Base-by-base conservation (phyloP, 768 basidiomycete species). In the Pisolithus albus region DNA sequence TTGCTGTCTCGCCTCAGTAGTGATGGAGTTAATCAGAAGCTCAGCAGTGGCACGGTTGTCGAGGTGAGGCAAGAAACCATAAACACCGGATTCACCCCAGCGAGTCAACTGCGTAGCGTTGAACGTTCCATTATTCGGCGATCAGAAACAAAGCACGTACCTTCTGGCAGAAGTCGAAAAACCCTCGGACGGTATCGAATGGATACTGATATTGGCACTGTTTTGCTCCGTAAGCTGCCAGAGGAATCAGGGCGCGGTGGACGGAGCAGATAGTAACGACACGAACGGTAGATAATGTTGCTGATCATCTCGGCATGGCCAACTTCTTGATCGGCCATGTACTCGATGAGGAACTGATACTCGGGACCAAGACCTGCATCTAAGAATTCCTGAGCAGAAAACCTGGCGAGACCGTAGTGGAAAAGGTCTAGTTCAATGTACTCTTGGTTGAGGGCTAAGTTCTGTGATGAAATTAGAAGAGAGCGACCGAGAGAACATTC, bases 1-100 rank as follows among this genome's bases (percentile, higher is more conserved):
- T 68, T 85, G 79, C 65, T 86, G 83, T 8, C 83, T 69, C 18
- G 77, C 76, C 65, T 85, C 82, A 11, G 78, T 81, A 0, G 80
- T 71, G 57, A 86, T 81, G 7, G 75, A 71, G 60, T 84, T 77
- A 7, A 77, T 60, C 15, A 85, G 67, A 11, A 84, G 63, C 44
- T 72, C 64, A 1, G 81, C 82, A 0, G 74, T 58, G 2, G 77
- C 73, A 32, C 80, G 72, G 19, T 79, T 79, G 63, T 84, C 70
- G 37, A 87, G 74, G 61, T 83, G 81, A 47, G 76, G 69, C n/a
- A 85, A 63, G 72, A 85, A 85, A 8, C 83, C 82, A 57, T 77
- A 79, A 15, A 80, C 77, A 10, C 82, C 81, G 1, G 75, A 74
- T 59, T 83, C 81, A 36, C 81, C 83, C 54, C 71, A 75, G 7